Percentiles rank a stretch among this genome's conserved stretches.
These are phyloP conservation scores for Pseudozyma pruni DNA, from an alignment of 1,284 basidiomycete species.

Conservation along the genomic window DNA sequence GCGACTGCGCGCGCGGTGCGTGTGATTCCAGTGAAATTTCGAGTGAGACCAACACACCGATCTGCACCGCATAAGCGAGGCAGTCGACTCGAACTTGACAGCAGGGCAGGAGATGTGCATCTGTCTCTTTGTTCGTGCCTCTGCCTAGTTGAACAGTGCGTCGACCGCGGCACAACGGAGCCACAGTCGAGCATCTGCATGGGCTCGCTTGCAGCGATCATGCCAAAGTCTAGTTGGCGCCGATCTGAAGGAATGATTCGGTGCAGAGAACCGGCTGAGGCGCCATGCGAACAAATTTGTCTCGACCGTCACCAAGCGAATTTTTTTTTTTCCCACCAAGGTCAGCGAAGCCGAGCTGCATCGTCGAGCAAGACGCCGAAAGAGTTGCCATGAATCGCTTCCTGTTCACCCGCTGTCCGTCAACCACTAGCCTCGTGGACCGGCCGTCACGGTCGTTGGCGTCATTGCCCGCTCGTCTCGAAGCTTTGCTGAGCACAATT, in stretches of 20 bases:
- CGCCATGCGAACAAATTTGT: too few species aligned
- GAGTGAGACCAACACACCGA: constrained; percentile 34
- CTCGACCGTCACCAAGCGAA: too few species aligned
- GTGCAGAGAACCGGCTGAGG: too few species aligned
- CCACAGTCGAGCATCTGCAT: too few species aligned
- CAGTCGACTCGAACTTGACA: constrained; percentile 4
- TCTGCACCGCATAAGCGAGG: constrained; percentile 26
- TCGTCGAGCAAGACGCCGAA: not conserved
- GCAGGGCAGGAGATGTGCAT: constrained; percentile 8
- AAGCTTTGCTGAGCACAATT: too few species aligned
- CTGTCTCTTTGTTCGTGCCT: too few species aligned
- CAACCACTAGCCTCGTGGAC: too few species aligned
- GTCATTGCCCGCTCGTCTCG: too few species aligned
- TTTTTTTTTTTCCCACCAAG: not conserved
- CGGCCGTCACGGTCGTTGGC: too few species aligned
- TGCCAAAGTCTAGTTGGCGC: not conserved
- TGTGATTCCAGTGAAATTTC: not conserved
- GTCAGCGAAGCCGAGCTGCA: not conserved
- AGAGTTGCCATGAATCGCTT: not conserved
- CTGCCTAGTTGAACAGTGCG: too few species aligned
- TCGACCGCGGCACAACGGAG: too few species aligned
- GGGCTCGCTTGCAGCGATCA: not conserved
- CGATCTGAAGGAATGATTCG: not conserved
- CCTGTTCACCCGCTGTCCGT: too few species aligned
- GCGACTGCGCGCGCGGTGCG: not conserved